phyloP scores from a whole-genome alignment of 768 basidiomycete species.

The Hygrophoropsis aurantiaca region DNA sequence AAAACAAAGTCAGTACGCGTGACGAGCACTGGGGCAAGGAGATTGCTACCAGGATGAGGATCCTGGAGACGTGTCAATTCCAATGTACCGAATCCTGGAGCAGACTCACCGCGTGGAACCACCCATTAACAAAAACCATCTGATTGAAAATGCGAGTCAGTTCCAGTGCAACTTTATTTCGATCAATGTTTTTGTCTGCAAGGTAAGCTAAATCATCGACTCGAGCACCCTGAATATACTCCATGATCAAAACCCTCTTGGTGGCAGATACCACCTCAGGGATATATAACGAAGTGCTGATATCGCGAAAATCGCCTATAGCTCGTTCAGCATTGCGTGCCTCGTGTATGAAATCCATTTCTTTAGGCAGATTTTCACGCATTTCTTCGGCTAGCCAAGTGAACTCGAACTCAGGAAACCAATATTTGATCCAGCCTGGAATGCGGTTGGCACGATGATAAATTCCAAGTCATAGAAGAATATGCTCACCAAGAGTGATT shows the following conservation, averaged over 20 bases:
- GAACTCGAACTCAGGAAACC: slow-evolving; percentile 97
- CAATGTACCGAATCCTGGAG: not conserved
- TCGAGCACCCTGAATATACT: slow-evolving; percentile 86
- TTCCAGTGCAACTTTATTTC: slow-evolving; percentile 92
- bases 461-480: not conserved
- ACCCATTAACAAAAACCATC: slow-evolving; percentile 96
- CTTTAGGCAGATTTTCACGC: slow-evolving; percentile 85
- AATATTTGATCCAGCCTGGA: slow-evolving; percentile 79
- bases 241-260: slow-evolving; percentile 90
- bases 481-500: slow-evolving; percentile 57
- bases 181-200: slow-evolving; percentile 78
- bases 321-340: slow-evolving; percentile 81
- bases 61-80: slow-evolving; percentile 47
- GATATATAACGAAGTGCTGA: slow-evolving; percentile 83
- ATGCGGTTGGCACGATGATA: not conserved
- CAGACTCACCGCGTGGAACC: slow-evolving; percentile 73
- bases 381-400: slow-evolving; percentile 95
- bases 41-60: slow-evolving; percentile 71
- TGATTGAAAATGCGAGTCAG: slow-evolving; percentile 86
- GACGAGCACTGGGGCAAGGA: not conserved
- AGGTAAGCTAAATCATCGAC: slow-evolving; percentile 88
- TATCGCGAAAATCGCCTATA: slow-evolving; percentile 62
- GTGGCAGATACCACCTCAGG: slow-evolving; percentile 78
- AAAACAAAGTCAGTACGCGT: slow-evolving; percentile 1
- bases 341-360: slow-evolving; percentile 95